Conservation (phyloP, 371 early-diverging fungal genomes). For the Apophysomyces trapeziformis region DNA sequence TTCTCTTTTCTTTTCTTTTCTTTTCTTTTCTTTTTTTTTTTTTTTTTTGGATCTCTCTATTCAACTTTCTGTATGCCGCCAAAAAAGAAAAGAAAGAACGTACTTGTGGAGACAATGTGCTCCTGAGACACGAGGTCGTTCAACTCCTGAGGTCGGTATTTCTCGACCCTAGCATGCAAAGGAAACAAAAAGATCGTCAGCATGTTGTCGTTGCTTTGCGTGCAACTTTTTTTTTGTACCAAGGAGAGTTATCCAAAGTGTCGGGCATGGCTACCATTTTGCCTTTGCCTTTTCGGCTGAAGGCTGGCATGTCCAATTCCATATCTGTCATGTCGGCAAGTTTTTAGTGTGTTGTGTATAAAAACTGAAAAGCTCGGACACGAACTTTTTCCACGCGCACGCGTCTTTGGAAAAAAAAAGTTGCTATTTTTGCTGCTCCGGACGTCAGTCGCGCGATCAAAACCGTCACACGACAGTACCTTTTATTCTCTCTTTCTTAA, state of each 20-base stretch:
- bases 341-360: background rate
- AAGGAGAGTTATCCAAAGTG: slow-evolving; percentile 35
- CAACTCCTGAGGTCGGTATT: slow-evolving; percentile 87
- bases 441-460: too few species aligned
- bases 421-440: too few species aligned
- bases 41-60: background rate
- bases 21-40: background rate
- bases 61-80: too few species aligned
- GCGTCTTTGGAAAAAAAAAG: too few species aligned
- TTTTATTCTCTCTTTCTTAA: too few species aligned
- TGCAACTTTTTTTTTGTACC: slow-evolving; percentile 15
- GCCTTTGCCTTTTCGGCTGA: slow-evolving; percentile 40
- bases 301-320: slow-evolving; percentile 29
- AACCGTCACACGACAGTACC: too few species aligned
- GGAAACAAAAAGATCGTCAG: too few species aligned
- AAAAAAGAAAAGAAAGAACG: background rate
- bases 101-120: slow-evolving; percentile 90
- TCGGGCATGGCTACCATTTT: slow-evolving; percentile 20
- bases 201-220: too few species aligned
- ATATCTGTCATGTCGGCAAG: slow-evolving; percentile 30
- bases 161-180: slow-evolving; percentile 81
- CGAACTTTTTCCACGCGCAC: too few species aligned
- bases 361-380: background rate
- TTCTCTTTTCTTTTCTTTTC: background rate
- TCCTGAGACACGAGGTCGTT: slow-evolving; percentile 91